Evolutionary conservation across 2,329 filamentous ascomycete genomes (phyloP).

Genomic region (Verticillium albo-atrum): DNA sequence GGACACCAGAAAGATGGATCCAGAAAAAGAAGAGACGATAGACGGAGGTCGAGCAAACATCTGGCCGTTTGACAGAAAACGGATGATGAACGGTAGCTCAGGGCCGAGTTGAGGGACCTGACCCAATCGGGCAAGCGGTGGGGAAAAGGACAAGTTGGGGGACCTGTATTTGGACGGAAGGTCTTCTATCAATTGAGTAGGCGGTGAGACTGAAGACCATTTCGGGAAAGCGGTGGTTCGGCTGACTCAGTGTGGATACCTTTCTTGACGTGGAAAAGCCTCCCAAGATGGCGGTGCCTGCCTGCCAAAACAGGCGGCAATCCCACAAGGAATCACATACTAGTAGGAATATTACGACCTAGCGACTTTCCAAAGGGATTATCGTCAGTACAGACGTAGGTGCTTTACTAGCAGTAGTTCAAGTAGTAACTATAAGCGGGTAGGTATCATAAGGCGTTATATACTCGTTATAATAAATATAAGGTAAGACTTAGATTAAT

Average conservation of each 20-base stretch:
- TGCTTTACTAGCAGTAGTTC: no score
- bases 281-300: neutral
- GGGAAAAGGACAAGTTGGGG: neutral
- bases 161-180: neutral
- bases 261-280: neutral
- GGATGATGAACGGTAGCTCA: neutral
- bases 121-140: conserved; percentile 1
- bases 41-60: neutral
- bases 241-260: neutral
- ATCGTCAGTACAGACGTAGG: no score
- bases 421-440: no score
- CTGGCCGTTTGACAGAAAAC: neutral
- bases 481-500: no score
- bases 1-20: neutral
- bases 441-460: no score
- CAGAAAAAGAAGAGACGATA: neutral
- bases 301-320: neutral
- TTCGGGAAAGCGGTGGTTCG: neutral
- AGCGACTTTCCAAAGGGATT: neutral
- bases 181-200: neutral
- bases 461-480: no score
- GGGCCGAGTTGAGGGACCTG: conserved; percentile 1
- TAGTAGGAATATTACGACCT: neutral
- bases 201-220: neutral
- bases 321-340: conserved; percentile 1